Conservation (phyloP, 1,139 yeast genomes). For the Magnusiomyces ingens region DNA sequence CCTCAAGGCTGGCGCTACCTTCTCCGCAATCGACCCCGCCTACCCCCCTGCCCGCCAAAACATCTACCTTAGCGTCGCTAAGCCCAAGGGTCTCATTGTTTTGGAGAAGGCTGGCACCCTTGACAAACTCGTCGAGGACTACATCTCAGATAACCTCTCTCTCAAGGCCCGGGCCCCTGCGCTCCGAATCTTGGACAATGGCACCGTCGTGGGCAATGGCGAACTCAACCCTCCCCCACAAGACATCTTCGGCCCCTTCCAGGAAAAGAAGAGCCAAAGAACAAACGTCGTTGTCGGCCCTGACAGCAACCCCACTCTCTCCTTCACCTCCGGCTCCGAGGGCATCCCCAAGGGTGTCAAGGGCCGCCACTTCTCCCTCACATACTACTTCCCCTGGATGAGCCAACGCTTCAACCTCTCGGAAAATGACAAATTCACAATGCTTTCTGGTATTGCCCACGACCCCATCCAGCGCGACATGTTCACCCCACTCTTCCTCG, state of each 20-base stretch:
- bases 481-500: slow-evolving; percentile 94
- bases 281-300: slow-evolving; percentile 97
- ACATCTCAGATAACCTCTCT: slow-evolving; percentile 61
- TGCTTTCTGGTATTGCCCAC: slow-evolving; percentile 98
- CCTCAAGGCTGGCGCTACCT: slow-evolving; percentile 95
- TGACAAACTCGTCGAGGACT: slow-evolving; percentile 69
- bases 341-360: slow-evolving; percentile 98
- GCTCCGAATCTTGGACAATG: slow-evolving; percentile 69
- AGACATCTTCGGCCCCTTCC: slow-evolving; percentile 50
- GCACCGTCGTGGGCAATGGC: slow-evolving; percentile 58
- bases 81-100: slow-evolving; percentile 84
- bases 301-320: slow-evolving; percentile 91
- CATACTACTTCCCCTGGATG: slow-evolving; percentile 99
- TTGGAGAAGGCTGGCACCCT: slow-evolving; percentile 83
- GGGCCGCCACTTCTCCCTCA: slow-evolving; percentile 94
- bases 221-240: slow-evolving; percentile 22
- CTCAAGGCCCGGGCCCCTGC: slow-evolving; percentile 71
- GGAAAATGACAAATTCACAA: slow-evolving; percentile 82
- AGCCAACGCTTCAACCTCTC: slow-evolving; percentile 70
- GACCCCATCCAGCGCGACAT: slow-evolving; percentile 99
- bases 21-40: slow-evolving; percentile 97
- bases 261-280: slow-evolving; percentile 44
- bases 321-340: slow-evolving; percentile 97
- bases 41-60: slow-evolving; percentile 98
- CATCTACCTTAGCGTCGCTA: slow-evolving; percentile 84